Percentiles rank a stretch among this genome's conserved stretches.
These are phyloP conservation scores for Yamadazyma diddensiae DNA, from an alignment of 1,139 yeast species.

Conservation along the genomic window DNA sequence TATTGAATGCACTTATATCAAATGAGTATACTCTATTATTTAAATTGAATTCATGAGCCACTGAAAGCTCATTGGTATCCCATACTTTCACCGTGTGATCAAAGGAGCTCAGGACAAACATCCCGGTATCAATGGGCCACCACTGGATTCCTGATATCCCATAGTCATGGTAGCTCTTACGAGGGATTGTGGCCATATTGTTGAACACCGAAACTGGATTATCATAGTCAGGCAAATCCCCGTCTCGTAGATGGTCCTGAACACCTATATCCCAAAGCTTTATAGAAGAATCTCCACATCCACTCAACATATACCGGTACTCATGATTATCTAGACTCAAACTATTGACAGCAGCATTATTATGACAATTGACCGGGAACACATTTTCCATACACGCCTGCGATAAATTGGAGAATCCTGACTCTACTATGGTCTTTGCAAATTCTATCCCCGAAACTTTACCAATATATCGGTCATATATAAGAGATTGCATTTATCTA, in stretches of 20 bases:
- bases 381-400: constrained; percentile 25
- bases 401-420: constrained; percentile 27
- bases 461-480: constrained; percentile 33
- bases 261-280: constrained; percentile 51
- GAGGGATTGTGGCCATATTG: constrained; percentile 44
- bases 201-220: constrained; percentile 22
- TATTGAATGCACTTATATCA: constrained; percentile 39
- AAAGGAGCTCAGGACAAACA: constrained; percentile 80
- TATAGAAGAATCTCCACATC: constrained; percentile 74
- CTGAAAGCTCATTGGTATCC: constrained; percentile 67
- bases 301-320: constrained; percentile 57
- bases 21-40: constrained; percentile 52
- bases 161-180: constrained; percentile 59
- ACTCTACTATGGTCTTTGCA: constrained; percentile 38
- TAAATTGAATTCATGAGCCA: constrained; percentile 64
- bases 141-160: constrained; percentile 76
- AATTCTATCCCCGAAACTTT: constrained; percentile 32
- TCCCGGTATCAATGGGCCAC: constrained; percentile 90
- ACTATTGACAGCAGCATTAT: constrained; percentile 57
- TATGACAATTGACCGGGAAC: constrained; percentile 40
- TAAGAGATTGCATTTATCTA: constrained; percentile 34
- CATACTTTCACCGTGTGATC: constrained; percentile 77
- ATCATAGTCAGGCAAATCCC: constrained; percentile 21
- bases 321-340: constrained; percentile 59
- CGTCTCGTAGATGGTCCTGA: constrained; percentile 8